Evolutionary conservation across 2,329 filamentous ascomycete species (phyloP), one percentile per base, ranked within the genome.

Genomic region (Aspergillus sp.): DNA sequence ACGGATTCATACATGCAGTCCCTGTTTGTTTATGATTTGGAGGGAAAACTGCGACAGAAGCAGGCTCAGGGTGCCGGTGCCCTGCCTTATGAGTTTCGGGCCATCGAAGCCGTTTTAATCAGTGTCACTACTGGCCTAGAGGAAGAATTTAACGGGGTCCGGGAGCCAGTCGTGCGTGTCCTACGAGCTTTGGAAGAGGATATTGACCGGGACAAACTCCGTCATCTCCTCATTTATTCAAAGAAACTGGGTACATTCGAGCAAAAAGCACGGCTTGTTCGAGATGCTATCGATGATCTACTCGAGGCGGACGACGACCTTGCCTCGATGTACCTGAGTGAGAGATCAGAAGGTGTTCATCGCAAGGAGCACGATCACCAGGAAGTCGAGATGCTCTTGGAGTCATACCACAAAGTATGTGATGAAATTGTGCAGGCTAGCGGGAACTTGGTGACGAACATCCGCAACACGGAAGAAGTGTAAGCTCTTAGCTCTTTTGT

Each of bases 391-490:
- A 92, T 99, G 87, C 82, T 99, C 49, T 81, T 99, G 4, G 95
- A 99, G 74, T 96, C 92, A 3, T 99, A 99, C 73, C 91, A 98
- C 75, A 98, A 98, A 75, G 89, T 99, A 43, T 93, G 92, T 65
- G 95, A 99, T 71, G 95, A 99, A 79, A 97, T 98, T 67, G 93
- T 97, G 8, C 93, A 99, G 75, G 90, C 96, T 62, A 91, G 92
- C 15, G 90, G 91, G 61, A 98, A 96, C 75, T 76, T 98, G 64
- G 93, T 98, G 56, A 93, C 90, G 9, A 92, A 91, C 64, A 99
- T 99, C 73, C 86, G 95, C 67, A 99, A 98, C 76, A 99, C 95
- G 1, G 95, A 99, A 76, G 95, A 99, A 78, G 96, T 99, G 91
- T 96, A 82, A 78, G 89, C 77, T 14, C 39, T 23, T 8, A 27